phyloP scores from a whole-genome alignment of 2,329 filamentous ascomycete genomes.

The Chaetomiaceae sp. region DNA sequence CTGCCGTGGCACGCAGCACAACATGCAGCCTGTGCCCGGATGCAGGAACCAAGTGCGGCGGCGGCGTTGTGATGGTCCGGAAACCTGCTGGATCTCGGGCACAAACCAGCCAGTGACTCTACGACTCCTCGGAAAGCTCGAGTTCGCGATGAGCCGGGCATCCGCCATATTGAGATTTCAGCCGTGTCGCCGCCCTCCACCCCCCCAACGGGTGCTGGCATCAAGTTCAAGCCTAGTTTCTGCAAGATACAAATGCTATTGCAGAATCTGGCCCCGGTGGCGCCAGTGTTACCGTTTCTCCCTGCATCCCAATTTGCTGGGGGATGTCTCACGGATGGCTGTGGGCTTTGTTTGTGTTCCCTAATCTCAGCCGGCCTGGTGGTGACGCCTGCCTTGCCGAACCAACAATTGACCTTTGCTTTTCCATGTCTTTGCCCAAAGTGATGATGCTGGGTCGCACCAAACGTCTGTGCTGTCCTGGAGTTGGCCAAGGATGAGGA shows the following conservation, averaged over 20 bases:
- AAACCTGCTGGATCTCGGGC: conserved; percentile 10
- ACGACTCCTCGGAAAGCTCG: too few relatives aligned
- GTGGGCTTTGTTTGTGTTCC: conserved; percentile 1
- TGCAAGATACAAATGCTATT: not conserved
- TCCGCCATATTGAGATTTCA: not conserved
- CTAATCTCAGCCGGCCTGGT: not conserved
- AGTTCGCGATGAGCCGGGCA: too few relatives aligned
- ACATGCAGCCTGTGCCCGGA: conserved; percentile 7
- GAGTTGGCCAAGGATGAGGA: not conserved
- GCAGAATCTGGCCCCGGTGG: not conserved
- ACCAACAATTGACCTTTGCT: not conserved
- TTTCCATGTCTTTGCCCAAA: not conserved
- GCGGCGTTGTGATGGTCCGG: conserved; percentile 5
- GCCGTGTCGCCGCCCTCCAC: not conserved
- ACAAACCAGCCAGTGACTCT: too few relatives aligned
- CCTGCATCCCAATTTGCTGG: not conserved
- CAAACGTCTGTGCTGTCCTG: not conserved
- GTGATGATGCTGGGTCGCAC: too few relatives aligned
- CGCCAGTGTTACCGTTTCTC: not conserved
- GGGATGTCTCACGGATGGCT: not conserved
- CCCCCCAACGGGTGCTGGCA: not conserved
- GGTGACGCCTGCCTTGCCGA: not conserved
- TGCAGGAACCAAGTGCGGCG: conserved; percentile 15
- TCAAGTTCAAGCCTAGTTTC: not conserved
- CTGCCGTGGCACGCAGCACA: conserved; percentile 13